Base-by-base conservation (phyloP, 257 asterid genomes). In the Solanum virginianum region DNA sequence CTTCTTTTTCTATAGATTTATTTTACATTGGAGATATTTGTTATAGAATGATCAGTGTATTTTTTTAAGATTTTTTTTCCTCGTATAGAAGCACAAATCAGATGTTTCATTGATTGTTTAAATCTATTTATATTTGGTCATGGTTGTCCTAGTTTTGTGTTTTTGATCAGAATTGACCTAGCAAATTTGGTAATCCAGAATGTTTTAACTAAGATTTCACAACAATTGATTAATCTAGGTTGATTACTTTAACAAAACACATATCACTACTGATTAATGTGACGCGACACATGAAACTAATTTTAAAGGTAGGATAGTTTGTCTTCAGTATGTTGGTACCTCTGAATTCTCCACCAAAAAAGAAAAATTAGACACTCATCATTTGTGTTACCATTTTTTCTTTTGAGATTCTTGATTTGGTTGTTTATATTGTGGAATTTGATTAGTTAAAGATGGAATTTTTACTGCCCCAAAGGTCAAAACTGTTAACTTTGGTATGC, bases 121-220 rank as follows among this genome's bases (percentile, higher is more conserved):
- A 41, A 41, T 43, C 18, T 20, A 8, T 71, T 20, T 71, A 16
- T 13, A 10, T 10, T 41, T 18, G 9, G 29, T 72, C 4, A 43
- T 39, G 45, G 39, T 3, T 24, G 36, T 3, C 3, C 36, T 49
- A 74, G 39, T 45, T 74, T 74, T 55, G 16, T 41, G 29, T 72
- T 10, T 72, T 43, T 45, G 98, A 71, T 94, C 93, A 87, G 83
- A 88, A 62, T 88, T 88, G 75, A 92, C 97, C 98, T 95, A 86
- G 75, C 75, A 91, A 71, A 88, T 59, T 53, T 17, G 36, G 53
- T 49, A 60, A 10, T 51, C 29, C 60, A 16, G 45, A 80, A 45
- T 60, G 43, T 70, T 8, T 53, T 14, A 70, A 26, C 47, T 6
- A 29, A 22, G 49, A 36, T 15, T 36, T 36, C 8, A 82, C 6